Percentiles rank a stretch among this genome's conserved stretches.
These are phyloP conservation scores for Sporisorium graminicola DNA, from an alignment of 1,284 basidiomycete genomes.

Conservation along the genomic window DNA sequence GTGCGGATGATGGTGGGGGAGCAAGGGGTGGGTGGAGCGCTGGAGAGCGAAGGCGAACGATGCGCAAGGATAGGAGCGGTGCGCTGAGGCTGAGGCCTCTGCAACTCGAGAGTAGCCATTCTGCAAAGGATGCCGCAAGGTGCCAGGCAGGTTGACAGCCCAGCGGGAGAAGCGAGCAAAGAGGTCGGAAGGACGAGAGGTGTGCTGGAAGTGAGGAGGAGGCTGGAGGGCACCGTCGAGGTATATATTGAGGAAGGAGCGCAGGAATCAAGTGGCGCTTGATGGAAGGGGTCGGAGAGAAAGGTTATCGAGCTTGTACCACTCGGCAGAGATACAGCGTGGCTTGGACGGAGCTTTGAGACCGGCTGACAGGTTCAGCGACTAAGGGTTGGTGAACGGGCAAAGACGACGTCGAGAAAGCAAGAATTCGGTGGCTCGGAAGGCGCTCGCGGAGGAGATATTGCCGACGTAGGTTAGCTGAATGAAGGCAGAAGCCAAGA, in stretches of 20 bases:
- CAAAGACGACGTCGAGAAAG: too few relatives aligned
- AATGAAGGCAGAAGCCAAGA: too few relatives aligned
- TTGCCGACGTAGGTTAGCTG: too few relatives aligned
- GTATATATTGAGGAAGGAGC: constrained; percentile 17
- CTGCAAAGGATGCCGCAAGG: neutral
- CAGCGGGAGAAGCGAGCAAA: neutral
- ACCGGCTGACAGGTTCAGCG: too few relatives aligned
- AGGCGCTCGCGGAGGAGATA: too few relatives aligned
- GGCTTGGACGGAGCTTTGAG: too few relatives aligned
- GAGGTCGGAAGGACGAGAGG: neutral
- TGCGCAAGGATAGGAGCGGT: constrained; percentile 7
- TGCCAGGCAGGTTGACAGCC: too few relatives aligned
- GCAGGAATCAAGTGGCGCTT: constrained; percentile 11
- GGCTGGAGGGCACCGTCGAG: neutral
- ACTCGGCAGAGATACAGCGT: too few relatives aligned
- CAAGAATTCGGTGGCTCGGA: too few relatives aligned
- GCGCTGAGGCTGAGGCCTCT: constrained; percentile 34
- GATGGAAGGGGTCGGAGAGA: neutral
- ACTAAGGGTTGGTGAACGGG: too few relatives aligned
- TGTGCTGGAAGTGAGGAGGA: neutral
- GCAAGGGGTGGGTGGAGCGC: constrained; percentile 13
- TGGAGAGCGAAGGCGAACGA: constrained; percentile 13
- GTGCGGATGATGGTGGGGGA: constrained; percentile 52
- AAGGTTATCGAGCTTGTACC: too few relatives aligned
- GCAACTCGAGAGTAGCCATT: constrained; percentile 44